These are phyloP conservation scores for Malus fusca DNA, from an alignment of 306 rosid species.

Conservation along the genomic window DNA sequence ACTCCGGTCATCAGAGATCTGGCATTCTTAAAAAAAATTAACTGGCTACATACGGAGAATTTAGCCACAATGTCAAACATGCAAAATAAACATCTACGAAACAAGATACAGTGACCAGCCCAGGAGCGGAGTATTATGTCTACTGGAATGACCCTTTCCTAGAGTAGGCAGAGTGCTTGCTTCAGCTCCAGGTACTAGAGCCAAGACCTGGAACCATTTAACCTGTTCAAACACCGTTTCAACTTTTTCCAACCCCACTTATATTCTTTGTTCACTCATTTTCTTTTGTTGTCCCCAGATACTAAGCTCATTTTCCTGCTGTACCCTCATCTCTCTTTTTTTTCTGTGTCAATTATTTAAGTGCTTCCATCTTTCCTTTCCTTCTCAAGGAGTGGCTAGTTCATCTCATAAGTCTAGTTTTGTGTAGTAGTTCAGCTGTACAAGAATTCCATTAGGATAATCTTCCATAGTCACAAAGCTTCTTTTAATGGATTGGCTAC, in stretches of 20 bases:
- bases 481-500: not conserved
- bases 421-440: not conserved
- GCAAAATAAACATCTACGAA: not conserved
- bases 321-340: not conserved
- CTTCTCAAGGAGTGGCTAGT: slow-evolving; percentile 3
- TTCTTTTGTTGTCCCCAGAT: not conserved
- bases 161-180: not conserved
- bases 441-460: not conserved
- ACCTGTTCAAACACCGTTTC: not conserved
- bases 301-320: not conserved
- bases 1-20: not conserved
- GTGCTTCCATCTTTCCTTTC: not conserved
- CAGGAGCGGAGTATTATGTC: not conserved
- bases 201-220: not conserved
- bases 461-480: slow-evolving; percentile 1
- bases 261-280: not conserved
- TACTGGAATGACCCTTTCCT: not conserved
- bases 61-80: not conserved
- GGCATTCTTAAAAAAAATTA: not conserved
- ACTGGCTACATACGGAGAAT: not conserved
- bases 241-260: not conserved
- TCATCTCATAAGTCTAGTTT: not conserved
- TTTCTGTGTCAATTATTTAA: not conserved
- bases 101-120: not conserved
- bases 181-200: not conserved